Conservation (phyloP, 169 alveolate species). For the Eimeria nieschulzi region DNA sequence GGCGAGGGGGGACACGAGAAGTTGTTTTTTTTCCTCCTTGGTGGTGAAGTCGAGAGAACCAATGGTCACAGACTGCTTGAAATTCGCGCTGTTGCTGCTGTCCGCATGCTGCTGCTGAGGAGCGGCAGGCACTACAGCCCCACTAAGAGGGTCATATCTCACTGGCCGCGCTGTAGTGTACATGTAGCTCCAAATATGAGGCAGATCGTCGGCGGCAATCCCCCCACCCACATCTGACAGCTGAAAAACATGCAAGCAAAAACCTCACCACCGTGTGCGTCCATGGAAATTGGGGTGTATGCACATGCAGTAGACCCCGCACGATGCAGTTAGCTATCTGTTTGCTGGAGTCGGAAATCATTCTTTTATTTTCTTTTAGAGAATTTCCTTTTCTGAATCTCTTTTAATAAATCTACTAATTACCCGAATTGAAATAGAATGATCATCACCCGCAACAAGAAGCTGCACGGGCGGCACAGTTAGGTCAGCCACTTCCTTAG, state of each 20-base stretch:
- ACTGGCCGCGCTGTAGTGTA: slow-evolving; percentile 68
- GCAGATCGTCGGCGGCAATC: background rate
- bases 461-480: slow-evolving; percentile 62
- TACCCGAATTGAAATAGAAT: slow-evolving; percentile 39
- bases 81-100: background rate
- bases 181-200: slow-evolving; percentile 56
- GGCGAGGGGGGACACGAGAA: slow-evolving; percentile 53
- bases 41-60: slow-evolving; percentile 22
- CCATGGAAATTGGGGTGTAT: too few species aligned
- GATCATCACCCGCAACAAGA: slow-evolving; percentile 60
- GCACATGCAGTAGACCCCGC: too few species aligned
- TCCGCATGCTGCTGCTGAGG: background rate
- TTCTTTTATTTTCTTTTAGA: background rate
- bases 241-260: background rate
- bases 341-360: background rate
- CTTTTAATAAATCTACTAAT: background rate
- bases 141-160: slow-evolving; percentile 17
- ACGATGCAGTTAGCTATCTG: background rate
- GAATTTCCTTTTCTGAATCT: too few species aligned
- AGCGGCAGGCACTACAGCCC: background rate
- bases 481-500: background rate
- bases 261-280: too few species aligned
- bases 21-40: background rate
- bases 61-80: slow-evolving; percentile 6
- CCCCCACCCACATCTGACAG: slow-evolving; percentile 9